Evolutionary conservation across 495 filamentous ascomycete species (phyloP), one percentile per base, ranked within the genome.

Genomic region (Talaromyces borbonicus): DNA sequence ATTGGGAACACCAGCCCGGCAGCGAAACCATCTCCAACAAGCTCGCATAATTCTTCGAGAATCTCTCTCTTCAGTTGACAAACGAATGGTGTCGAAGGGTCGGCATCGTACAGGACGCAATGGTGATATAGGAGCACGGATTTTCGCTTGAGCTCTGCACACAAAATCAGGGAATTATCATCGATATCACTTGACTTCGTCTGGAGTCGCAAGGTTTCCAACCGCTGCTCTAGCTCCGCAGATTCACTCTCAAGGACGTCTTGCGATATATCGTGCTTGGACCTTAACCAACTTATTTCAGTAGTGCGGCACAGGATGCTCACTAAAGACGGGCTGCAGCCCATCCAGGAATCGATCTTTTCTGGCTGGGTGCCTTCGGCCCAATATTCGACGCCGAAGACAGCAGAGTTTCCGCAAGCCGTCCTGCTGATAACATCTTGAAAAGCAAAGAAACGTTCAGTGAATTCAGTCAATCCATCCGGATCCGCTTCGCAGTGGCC

Each of bases 381-480:
- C 67, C 67, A 71, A 35, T 71, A 67, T 42, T 69, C 67, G 24
- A 49, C 61, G 3, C 63, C 66, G 44, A 71, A 69, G 8, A 63
- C 37, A 0, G 60, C 56, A 33, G 61, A 61, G 31, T 69, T 59
- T 3, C 59, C 67, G 49, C 67, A 71, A 8, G 67, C 67, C 11
- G 67, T 71, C 16, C 67, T 63, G 16, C 67, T 66, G 61, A 71
- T 71, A 38, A 71, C 62, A 56, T 71, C 67, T 40, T 71, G 67
- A 36, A 71, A 71, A 11, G 67, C 67, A 43, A 71, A 71, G 43
- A 71, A 71, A 9, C 59, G 59, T 47, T 71, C 67, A 0, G 63
- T 60, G 43, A 71, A 69, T 0, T 51, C 51, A 1, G 62, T 61
- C 4, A 62, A 60, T 2, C 62, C 53, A 25, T 67, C 54, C 7